Base-by-base conservation (phyloP, 495 filamentous ascomycete species). In the Hypoxylon crocopeplum region DNA sequence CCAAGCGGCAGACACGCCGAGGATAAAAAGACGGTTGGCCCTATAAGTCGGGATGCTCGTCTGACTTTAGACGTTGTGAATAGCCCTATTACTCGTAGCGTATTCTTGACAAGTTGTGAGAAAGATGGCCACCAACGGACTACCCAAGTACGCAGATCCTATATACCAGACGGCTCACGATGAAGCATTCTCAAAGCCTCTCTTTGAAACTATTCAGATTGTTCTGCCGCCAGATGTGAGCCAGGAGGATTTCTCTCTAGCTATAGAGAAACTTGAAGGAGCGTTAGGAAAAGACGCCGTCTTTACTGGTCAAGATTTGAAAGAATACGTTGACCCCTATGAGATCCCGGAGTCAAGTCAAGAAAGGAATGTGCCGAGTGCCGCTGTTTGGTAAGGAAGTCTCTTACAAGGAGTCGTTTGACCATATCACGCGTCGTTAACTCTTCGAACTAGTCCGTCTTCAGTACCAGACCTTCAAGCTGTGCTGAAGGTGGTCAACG, bases 141-240 rank as follows among this genome's bases (percentile, higher is more conserved):
- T 30, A 2, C 45, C 44, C n/a, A 64, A 29, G 32, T 64, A 64
- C 30, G 42, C 48, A 24, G 49, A 64, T 38, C 55, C 61, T n/a
- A 0, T 64, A 25, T 69, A 69, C 27, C 66, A 69, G 34, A 38
- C 48, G 12, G 66, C 66, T 6, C 66, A 69, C 45, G 62, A 69
- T 5, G 53, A 62, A 7, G 55, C 55, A 1, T 69, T 69, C 30
- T 62, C 66, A 6, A 62, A 62, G 15, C 66, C 66, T n/a, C 53
- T 69, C 25, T 41, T 56, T 15, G 22, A 20, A 10, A 51, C 55
- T 3, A 54, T 69, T 12, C 17, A 61, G 27, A 20, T 37, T 6
- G 72, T 77, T 4, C 65, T 80, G 1, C 77, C 77, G 0, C 77
- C 77, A 1, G 77, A 75, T 3, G 69, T 79, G 6, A 56, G 65